A percentile compares a stretch with the other conserved stretches of the same genome.
Conservation (phyloP, 805 yeast species). For the Saccharomycopsis guyanensis region DNA sequence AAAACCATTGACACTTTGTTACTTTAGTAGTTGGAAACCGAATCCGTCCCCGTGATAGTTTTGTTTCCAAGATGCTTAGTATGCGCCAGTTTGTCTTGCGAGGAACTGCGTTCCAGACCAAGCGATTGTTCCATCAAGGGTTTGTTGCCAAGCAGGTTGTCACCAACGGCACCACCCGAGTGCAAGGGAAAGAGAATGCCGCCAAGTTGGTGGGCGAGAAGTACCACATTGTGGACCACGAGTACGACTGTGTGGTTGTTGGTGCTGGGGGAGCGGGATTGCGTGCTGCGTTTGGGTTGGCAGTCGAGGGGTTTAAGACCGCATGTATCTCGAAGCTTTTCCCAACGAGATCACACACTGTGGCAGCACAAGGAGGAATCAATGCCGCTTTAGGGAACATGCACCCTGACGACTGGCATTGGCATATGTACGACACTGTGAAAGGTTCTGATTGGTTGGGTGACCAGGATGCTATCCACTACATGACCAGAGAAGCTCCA, state of each 20-base stretch:
- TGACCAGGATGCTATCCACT: slow-evolving; percentile 98
- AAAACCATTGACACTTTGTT: neutral
- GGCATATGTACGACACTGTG: slow-evolving; percentile 99
- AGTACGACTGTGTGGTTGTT: slow-evolving; percentile 94
- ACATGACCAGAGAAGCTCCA: slow-evolving; percentile 98
- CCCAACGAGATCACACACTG: slow-evolving; percentile 98
- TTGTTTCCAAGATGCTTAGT: slow-evolving; percentile 5
- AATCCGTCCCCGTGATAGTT: neutral
- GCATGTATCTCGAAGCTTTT: slow-evolving; percentile 95
- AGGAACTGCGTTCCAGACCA: slow-evolving; percentile 2
- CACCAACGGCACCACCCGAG: slow-evolving; percentile 24
- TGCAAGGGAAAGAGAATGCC: slow-evolving; percentile 41
- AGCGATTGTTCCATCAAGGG: slow-evolving; percentile 11
- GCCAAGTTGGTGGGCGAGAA: slow-evolving; percentile 52
- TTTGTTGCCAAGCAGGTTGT: slow-evolving; percentile 26
- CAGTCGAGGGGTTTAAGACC: slow-evolving; percentile 94
- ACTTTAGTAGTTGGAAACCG: neutral
- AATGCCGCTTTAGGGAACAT: slow-evolving; percentile 98
- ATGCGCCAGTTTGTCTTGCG: slow-evolving; percentile 6
- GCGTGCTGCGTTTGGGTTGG: slow-evolving; percentile 96
- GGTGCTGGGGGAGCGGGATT: slow-evolving; percentile 99
- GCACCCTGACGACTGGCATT: slow-evolving; percentile 98
- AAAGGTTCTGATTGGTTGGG: slow-evolving; percentile 99
- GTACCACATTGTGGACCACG: slow-evolving; percentile 93
- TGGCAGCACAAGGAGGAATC: slow-evolving; percentile 99